These are phyloP conservation scores for Punctularia strigosozonata DNA, from an alignment of 768 basidiomycete species.

Conservation along the genomic window DNA sequence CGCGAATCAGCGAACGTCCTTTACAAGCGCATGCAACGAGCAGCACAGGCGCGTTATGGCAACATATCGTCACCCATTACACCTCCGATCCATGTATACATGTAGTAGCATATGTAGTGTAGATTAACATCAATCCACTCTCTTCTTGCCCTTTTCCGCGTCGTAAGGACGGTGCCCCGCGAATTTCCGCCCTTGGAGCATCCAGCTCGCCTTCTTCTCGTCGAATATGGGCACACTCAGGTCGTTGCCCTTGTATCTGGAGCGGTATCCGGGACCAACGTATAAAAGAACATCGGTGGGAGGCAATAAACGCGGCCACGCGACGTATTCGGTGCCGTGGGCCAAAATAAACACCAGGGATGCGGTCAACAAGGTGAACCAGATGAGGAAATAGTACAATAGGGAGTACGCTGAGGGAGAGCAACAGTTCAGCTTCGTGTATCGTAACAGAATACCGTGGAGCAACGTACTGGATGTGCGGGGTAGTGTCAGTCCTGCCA, in stretches of 20 bases:
- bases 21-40: no score
- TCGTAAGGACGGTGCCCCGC: no score
- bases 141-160: no score
- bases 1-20: no score
- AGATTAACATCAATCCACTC: no score
- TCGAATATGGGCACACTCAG: conserved; percentile 28
- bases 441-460: background rate
- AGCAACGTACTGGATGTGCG: conserved; percentile 65
- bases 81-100: no score
- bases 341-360: conserved; percentile 63
- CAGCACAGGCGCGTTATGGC: no score
- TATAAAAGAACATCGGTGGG: conserved; percentile 76
- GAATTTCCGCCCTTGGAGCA: no score
- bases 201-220: conserved; percentile 18
- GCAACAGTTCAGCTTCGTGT: background rate
- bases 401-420: conserved; percentile 62
- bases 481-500: conserved; percentile 77
- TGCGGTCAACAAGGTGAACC: conserved; percentile 52
- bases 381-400: conserved; percentile 73
- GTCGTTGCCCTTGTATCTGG: conserved; percentile 68
- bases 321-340: conserved; percentile 91
- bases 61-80: no score
- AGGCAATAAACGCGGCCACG: conserved; percentile 84
- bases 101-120: no score
- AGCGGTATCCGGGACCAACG: conserved; percentile 78